A percentile compares a stretch with the other conserved stretches of the same genome.
These are phyloP conservation scores for Mucor piriformis DNA, from an alignment of 371 early-diverging fungal genomes.

Conservation along the genomic window DNA sequence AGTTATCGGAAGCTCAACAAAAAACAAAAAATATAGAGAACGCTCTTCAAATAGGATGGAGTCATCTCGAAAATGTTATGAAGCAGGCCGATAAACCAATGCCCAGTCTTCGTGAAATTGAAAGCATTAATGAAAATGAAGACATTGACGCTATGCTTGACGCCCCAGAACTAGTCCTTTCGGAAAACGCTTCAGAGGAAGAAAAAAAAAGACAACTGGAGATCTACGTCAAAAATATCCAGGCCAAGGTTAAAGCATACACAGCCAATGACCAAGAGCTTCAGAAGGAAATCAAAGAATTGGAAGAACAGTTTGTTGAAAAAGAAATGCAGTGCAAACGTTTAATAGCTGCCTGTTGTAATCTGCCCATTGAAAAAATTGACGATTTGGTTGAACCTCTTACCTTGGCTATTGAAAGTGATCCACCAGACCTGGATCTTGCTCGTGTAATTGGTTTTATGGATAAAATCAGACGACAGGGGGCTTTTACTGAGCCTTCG, in stretches of 20 bases:
- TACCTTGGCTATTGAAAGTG: slow-evolving; percentile 74
- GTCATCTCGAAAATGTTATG: slow-evolving; percentile 20
- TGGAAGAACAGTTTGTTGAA: slow-evolving; percentile 43
- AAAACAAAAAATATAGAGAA: slow-evolving; percentile 55
- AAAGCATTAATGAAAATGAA: slow-evolving; percentile 25
- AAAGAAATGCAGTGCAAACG: slow-evolving; percentile 71
- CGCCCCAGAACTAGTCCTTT: slow-evolving; percentile 3
- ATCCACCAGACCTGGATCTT: slow-evolving; percentile 65
- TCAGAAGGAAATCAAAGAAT: slow-evolving; percentile 36
- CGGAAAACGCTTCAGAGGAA: slow-evolving; percentile 17
- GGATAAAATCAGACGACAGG: slow-evolving; percentile 38
- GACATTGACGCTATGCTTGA: slow-evolving; percentile 30
- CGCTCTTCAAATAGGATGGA: slow-evolving; percentile 40
- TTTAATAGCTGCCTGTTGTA: slow-evolving; percentile 79
- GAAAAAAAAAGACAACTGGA: slow-evolving; percentile 29
- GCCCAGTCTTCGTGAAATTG: slow-evolving; percentile 14
- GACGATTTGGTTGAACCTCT: slow-evolving; percentile 70
- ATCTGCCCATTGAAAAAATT: slow-evolving; percentile 67
- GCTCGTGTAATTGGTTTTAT: slow-evolving; percentile 63
- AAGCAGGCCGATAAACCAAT: slow-evolving; percentile 15
- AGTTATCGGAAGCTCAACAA: slow-evolving; percentile 61
- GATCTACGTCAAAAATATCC: neutral
- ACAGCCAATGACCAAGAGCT: slow-evolving; percentile 46
- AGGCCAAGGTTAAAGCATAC: slow-evolving; percentile 54
- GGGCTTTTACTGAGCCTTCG: slow-evolving; percentile 9